Percentiles rank a stretch among this genome's conserved stretches.
Evolutionary conservation across 495 filamentous ascomycete genomes (phyloP).

Genomic region (Xylaria longipes): DNA sequence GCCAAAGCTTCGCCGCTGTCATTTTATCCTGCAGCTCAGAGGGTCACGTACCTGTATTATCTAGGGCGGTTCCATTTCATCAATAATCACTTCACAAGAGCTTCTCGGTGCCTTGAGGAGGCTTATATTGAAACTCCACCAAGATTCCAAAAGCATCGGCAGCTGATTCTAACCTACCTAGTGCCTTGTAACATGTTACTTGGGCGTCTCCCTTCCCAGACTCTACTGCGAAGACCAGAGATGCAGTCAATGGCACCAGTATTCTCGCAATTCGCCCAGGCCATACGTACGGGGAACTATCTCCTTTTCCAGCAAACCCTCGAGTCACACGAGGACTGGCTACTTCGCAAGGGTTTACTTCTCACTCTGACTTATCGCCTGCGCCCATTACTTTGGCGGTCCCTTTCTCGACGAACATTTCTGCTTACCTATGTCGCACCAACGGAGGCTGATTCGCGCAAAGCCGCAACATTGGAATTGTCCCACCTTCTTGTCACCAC

Average conservation of each 20-base stretch:
- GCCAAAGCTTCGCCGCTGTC: slow-evolving; percentile 78
- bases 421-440: slow-evolving; percentile 60
- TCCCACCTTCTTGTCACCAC: slow-evolving; percentile 60
- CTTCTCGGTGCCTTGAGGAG: slow-evolving; percentile 73
- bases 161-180: slow-evolving; percentile 82
- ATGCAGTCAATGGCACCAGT: slow-evolving; percentile 69
- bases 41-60: slow-evolving; percentile 93
- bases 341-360: slow-evolving; percentile 75
- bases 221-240: slow-evolving; percentile 74
- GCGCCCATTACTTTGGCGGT: slow-evolving; percentile 84
- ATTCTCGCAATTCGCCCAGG: slow-evolving; percentile 74
- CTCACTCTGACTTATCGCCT: slow-evolving; percentile 73
- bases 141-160: slow-evolving; percentile 71
- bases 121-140: slow-evolving; percentile 81
- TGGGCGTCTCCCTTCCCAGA: slow-evolving; percentile 77
- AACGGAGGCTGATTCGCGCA: slow-evolving; percentile 56
- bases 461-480: slow-evolving; percentile 64
- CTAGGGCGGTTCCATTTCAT: slow-evolving; percentile 88
- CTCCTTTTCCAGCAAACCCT: slow-evolving; percentile 75
- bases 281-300: slow-evolving; percentile 82
- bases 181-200: slow-evolving; percentile 83
- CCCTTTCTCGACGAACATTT: slow-evolving; percentile 79
- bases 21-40: slow-evolving; percentile 83
- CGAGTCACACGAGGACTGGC: slow-evolving; percentile 65
- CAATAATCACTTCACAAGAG: slow-evolving; percentile 78